Base-by-base conservation (phyloP, 2,329 filamentous ascomycete species). In the Xylariomycetidae sp. region DNA sequence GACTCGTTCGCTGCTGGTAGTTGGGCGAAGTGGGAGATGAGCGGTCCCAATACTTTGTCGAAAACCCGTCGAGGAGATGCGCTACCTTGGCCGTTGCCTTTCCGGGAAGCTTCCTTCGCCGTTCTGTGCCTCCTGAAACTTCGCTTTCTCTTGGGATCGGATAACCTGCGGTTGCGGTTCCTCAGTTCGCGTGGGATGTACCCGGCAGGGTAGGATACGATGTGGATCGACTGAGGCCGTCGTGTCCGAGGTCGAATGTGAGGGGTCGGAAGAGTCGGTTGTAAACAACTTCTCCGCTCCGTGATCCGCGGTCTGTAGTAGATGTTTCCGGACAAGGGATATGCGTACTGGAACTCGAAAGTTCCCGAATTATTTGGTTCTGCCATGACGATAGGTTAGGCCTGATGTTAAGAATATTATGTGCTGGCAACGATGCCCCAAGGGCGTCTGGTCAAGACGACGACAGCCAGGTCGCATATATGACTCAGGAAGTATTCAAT, bases 221-320 rank as follows among this genome's bases (percentile, higher is more conserved):
- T 72, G 50, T 70, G 67, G 43, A 75, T 73, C 35, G 68, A 68
- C 38, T 73, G 68, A 12, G 67, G 68, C 51, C 70, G 58, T 43
- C 67, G 64, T 35, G 59, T 60, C 40, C 72, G 64, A 28, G 66
- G 61, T 51, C 65, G 65, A 46, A 72, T 73, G 34, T 69, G 61
- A 19, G 61, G 60, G 9, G 47, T 49, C 8, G 62, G 61, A 31
- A 63, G 44, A 13, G 39, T 43, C 26, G 44, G 37, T 22, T 35
- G 31, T 30, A 29, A 32, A 31, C 48, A 44, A 40, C 42, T 40
- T 32, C 48, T 46, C 33, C 48, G 43, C 32, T 47, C 44, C 31
- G 42, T 41, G 14, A 35, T 35, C 31, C 48, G 38, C 15, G 53
- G 48, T 34, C 54, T 53, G 23, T 56, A 57, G 27, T 46, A 52